Percentiles rank a stretch among this genome's conserved stretches.
Conservation (phyloP, 192 early-diverging fungal genomes). For the Entrophospora sp. region DNA sequence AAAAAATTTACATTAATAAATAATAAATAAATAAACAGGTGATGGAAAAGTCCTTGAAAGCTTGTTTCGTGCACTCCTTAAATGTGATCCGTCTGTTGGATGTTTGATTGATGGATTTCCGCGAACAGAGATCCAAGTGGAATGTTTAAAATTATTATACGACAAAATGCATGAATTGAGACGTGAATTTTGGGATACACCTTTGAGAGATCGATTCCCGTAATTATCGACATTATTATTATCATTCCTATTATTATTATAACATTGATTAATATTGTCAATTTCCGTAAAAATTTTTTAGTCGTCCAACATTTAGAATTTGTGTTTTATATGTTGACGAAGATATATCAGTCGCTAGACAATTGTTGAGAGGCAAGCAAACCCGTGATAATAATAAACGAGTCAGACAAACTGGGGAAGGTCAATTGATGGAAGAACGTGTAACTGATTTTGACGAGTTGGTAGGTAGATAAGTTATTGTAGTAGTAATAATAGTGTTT, state of each 20-base stretch:
- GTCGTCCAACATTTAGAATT: conserved; percentile 47
- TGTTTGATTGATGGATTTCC: conserved; percentile 49
- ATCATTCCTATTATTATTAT: too few species aligned
- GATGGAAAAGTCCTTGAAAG: conserved; percentile 47
- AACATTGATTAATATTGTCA: too few species aligned
- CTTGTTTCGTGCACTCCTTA: conserved; percentile 39
- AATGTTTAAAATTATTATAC: conserved; percentile 42
- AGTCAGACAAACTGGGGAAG: conserved; percentile 41
- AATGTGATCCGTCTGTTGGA: conserved; percentile 44
- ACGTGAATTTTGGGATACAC: conserved; percentile 40
- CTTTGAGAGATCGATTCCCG: conserved; percentile 41
- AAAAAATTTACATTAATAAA: neutral
- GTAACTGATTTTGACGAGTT: conserved; percentile 48
- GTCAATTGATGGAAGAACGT: conserved; percentile 43
- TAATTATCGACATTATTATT: neutral
- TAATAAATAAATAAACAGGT: neutral
- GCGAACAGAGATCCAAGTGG: conserved; percentile 49
- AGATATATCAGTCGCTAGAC: conserved; percentile 45
- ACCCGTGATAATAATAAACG: conserved; percentile 44
- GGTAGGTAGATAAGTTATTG: conserved; percentile 23
- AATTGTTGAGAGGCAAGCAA: conserved; percentile 35
- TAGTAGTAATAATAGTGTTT: too few species aligned
- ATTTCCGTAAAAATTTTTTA: conserved; percentile 2
- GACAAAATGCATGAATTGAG: conserved; percentile 48
- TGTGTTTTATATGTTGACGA: conserved; percentile 50